A percentile compares a stretch with the other conserved stretches of the same genome.
phyloP scores from a whole-genome alignment of 768 basidiomycete genomes.

The Pulveroboletus ravenelii region DNA sequence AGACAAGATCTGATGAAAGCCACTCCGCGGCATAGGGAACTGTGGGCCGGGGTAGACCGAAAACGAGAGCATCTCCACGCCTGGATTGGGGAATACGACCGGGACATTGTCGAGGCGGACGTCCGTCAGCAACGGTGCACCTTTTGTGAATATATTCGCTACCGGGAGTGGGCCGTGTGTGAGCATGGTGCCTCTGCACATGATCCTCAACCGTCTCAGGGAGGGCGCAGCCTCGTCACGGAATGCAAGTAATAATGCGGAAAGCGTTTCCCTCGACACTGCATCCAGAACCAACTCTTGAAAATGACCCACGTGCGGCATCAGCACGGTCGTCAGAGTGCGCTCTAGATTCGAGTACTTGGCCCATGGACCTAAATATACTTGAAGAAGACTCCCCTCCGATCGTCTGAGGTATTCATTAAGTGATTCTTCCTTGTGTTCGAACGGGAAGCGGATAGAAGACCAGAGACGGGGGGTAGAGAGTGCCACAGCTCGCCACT shows the following conservation, averaged over 20 bases:
- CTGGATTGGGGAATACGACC: slow-evolving; percentile 20
- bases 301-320: slow-evolving; percentile 29
- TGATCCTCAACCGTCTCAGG: slow-evolving; percentile 24
- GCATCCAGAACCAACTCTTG: slow-evolving; percentile 28
- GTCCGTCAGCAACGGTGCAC: slow-evolving; percentile 29
- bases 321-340: slow-evolving; percentile 20
- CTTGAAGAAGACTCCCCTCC: slow-evolving; percentile 25
- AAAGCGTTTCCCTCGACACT: slow-evolving; percentile 28
- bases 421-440: slow-evolving; percentile 27
- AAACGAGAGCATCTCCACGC: slow-evolving; percentile 26
- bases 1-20: slow-evolving; percentile 17
- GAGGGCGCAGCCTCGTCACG: slow-evolving; percentile 25
- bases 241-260: slow-evolving; percentile 19
- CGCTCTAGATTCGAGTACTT: slow-evolving; percentile 27
- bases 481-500: slow-evolving; percentile 35
- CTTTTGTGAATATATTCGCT: slow-evolving; percentile 25
- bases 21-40: slow-evolving; percentile 25
- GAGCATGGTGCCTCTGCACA: slow-evolving; percentile 29
- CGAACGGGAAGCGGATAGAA: slow-evolving; percentile 29
- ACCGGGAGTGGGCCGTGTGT: slow-evolving; percentile 25
- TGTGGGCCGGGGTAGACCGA: slow-evolving; percentile 32
- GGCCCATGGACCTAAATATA: slow-evolving; percentile 32
- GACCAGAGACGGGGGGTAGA: slow-evolving; percentile 34
- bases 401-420: slow-evolving; percentile 32
- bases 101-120: slow-evolving; percentile 32